These are phyloP conservation scores for Penicillium diatomitis DNA, from an alignment of 495 filamentous ascomycete genomes.

Conservation along the genomic window DNA sequence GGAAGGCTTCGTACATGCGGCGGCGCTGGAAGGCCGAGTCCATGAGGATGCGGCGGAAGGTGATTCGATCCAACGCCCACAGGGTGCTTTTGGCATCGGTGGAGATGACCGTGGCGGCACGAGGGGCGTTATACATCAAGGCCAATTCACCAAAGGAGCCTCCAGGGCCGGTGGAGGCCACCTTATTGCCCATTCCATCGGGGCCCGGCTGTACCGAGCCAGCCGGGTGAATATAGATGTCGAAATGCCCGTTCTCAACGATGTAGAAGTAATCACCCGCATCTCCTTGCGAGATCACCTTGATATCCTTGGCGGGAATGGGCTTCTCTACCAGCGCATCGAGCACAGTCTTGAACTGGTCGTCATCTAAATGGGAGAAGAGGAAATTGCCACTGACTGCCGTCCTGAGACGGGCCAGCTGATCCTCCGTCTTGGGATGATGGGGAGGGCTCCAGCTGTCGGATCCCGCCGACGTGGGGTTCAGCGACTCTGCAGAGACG, in stretches of 20 bases:
- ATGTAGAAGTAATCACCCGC: conserved; percentile 97
- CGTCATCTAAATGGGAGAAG: conserved; percentile 90
- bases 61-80: conserved; percentile 91
- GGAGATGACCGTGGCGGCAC: conserved; percentile 91
- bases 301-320: conserved; percentile 89
- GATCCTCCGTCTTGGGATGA: conserved; percentile 73
- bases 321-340: conserved; percentile 90
- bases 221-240: conserved; percentile 79
- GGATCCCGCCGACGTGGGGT: conserved; percentile 69
- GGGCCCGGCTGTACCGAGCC: conserved; percentile 73
- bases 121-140: conserved; percentile 96
- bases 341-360: conserved; percentile 76
- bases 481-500: conserved; percentile 92
- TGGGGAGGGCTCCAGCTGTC: conserved; percentile 87
- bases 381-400: conserved; percentile 88
- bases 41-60: conserved; percentile 97
- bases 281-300: conserved; percentile 94
- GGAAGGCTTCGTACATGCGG: conserved; percentile 93
- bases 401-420: conserved; percentile 65
- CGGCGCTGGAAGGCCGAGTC: conserved; percentile 93
- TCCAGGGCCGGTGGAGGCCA: conserved; percentile 74
- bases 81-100: conserved; percentile 69
- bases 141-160: conserved; percentile 97
- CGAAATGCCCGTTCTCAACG: conserved; percentile 83
- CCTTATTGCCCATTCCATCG: conserved; percentile 76